Evolutionary conservation across 192 early-diverging fungal species (phyloP).

Genomic region (Coemansia sp.): DNA sequence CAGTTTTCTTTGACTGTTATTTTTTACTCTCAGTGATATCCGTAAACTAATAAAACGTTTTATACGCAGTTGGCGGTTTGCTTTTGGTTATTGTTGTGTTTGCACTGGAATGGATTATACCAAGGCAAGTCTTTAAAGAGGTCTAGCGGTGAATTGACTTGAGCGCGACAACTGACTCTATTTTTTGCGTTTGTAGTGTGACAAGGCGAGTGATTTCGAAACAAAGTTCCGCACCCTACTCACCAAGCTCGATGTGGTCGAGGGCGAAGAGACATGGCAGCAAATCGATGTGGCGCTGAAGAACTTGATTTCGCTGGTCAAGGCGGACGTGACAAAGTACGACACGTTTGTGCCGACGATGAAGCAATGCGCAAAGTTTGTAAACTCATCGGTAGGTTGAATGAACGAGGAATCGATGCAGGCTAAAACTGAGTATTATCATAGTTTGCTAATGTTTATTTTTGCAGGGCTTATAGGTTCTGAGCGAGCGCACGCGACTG

Average conservation of each 20-base stretch:
- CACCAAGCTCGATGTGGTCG: constrained; percentile 50
- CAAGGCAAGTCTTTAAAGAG: constrained; percentile 26
- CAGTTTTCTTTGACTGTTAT: constrained; percentile 12
- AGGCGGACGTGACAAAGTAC: constrained; percentile 43
- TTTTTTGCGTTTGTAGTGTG: constrained; percentile 30
- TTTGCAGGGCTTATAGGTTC: constrained; percentile 50
- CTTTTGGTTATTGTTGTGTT: background rate
- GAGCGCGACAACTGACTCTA: too few relatives aligned
- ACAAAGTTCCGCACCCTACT: constrained; percentile 41
- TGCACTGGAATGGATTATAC: constrained; percentile 46
- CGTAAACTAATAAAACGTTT: constrained; percentile 5
- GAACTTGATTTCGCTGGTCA: constrained; percentile 47
- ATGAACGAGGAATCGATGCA: too few relatives aligned
- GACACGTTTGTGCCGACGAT: constrained; percentile 53
- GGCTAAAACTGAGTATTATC: too few relatives aligned
- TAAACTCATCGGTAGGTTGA: constrained; percentile 55
- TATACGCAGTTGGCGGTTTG: background rate
- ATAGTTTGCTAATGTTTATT: constrained; percentile 4
- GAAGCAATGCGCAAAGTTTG: constrained; percentile 52
- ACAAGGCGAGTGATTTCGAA: constrained; percentile 50
- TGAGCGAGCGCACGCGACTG: constrained; percentile 73
- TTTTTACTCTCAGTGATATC: constrained; percentile 3
- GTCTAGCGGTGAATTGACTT: too few relatives aligned
- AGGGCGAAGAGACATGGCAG: constrained; percentile 73
- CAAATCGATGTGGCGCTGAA: constrained; percentile 61